A percentile compares a stretch with the other conserved stretches of the same genome.
These are phyloP conservation scores for Suillus spraguei DNA, from an alignment of 768 basidiomycete genomes.

Conservation along the genomic window DNA sequence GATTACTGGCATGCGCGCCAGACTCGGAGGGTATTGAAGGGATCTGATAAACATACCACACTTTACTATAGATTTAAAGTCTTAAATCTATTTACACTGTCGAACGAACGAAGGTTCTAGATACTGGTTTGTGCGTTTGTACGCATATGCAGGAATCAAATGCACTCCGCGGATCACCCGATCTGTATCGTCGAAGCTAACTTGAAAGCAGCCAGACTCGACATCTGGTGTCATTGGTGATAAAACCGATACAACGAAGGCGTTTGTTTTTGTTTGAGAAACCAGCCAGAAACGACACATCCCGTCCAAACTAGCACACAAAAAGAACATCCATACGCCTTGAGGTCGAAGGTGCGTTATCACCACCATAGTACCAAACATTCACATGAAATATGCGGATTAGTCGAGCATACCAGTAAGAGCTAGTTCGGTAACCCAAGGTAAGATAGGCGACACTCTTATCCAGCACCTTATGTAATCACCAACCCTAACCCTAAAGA, in stretches of 20 bases:
- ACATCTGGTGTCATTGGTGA: constrained; percentile 25
- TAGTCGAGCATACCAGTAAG: constrained; percentile 41
- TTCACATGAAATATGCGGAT: constrained; percentile 33
- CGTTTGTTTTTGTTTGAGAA: constrained; percentile 25
- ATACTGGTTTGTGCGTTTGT: too few relatives aligned
- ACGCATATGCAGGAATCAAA: constrained; percentile 43
- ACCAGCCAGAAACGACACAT: constrained; percentile 28
- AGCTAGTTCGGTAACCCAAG: too few relatives aligned
- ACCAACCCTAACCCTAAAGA: too few relatives aligned
- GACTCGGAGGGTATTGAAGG: background rate
- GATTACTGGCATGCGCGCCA: background rate
- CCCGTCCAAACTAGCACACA: constrained; percentile 40
- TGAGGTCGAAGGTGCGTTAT: constrained; percentile 1
- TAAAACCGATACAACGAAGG: constrained; percentile 42
- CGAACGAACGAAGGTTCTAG: too few relatives aligned
- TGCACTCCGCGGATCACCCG: constrained; percentile 42
- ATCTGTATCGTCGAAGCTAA: constrained; percentile 48
- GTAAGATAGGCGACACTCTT: too few relatives aligned
- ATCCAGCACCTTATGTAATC: too few relatives aligned
- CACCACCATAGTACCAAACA: constrained; percentile 1
- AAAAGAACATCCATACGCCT: constrained; percentile 42
- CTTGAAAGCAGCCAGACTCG: constrained; percentile 37
- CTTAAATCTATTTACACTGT: background rate
- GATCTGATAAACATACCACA: background rate
- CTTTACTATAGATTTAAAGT: background rate